Percentiles rank a stretch among this genome's conserved stretches.
phyloP scores from a whole-genome alignment of 2,329 filamentous ascomycete species.

The Apiospora koreana region DNA sequence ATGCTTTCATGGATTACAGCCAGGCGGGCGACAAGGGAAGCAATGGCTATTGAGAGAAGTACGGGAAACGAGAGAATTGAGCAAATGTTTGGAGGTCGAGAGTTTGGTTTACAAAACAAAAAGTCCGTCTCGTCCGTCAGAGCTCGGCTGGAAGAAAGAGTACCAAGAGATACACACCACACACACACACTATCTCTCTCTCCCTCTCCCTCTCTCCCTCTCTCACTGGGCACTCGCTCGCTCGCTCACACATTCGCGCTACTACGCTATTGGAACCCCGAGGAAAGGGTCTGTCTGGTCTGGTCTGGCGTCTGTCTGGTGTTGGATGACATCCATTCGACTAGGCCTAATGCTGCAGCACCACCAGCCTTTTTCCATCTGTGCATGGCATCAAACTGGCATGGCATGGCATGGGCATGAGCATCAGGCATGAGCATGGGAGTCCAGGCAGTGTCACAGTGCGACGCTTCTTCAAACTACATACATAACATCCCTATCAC shows the following conservation, averaged over 20 bases:
- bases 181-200: too few relatives aligned
- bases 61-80: background rate
- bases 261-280: slow-evolving; percentile 2
- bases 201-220: too few relatives aligned
- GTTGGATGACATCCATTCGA: slow-evolving; percentile 7
- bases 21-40: background rate
- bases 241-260: background rate
- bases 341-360: slow-evolving; percentile 5
- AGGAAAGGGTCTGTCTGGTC: slow-evolving; percentile 1
- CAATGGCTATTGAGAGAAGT: background rate
- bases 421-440: background rate
- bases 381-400: slow-evolving; percentile 9
- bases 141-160: slow-evolving; percentile 6
- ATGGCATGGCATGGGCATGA: slow-evolving; percentile 2
- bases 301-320: background rate
- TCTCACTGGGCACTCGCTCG: background rate
- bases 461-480: background rate
- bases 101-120: background rate
- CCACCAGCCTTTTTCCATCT: slow-evolving; percentile 4
- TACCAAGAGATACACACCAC: background rate
- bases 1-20: background rate
- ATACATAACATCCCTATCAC: background rate
- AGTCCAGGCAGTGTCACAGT: slow-evolving; percentile 3
- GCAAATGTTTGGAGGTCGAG: background rate
- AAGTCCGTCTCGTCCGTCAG: background rate